A percentile compares a stretch with the other conserved stretches of the same genome.
phyloP scores from a whole-genome alignment of 306 rosid species.

The Inga oerstediana region DNA sequence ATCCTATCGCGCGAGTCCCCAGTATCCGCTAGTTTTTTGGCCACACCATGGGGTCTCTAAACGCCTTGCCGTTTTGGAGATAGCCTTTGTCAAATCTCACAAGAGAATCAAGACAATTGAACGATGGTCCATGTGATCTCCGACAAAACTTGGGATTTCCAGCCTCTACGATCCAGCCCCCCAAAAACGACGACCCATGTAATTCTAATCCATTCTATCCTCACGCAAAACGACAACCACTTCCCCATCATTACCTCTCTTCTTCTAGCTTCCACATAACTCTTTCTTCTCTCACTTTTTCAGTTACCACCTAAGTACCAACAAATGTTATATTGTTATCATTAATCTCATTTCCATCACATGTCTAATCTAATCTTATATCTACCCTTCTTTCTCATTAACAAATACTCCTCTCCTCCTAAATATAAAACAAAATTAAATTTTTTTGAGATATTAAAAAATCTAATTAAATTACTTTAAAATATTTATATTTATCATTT shows the following conservation, averaged over 20 bases:
- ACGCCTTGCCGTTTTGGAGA: neutral
- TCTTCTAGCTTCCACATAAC: neutral
- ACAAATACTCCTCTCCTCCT: too few species aligned
- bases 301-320: neutral
- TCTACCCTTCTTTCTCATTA: too few species aligned
- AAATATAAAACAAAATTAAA: too few species aligned
- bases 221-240: neutral
- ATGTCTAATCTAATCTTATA: too few species aligned
- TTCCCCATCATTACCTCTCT: neutral
- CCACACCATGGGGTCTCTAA: neutral
- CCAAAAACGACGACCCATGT: neutral
- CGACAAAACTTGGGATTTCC: neutral
- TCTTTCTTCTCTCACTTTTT: neutral
- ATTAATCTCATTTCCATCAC: too few species aligned
- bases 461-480: too few species aligned
- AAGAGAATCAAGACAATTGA: neutral
- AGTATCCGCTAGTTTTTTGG: neutral
- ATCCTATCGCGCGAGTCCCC: neutral
- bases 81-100: neutral
- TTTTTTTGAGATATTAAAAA: too few species aligned
- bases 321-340: neutral
- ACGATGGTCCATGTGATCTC: neutral
- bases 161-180: too few species aligned
- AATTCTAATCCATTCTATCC: neutral
- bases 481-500: too few species aligned